These are phyloP conservation scores for Xylaria sp. DNA, from an alignment of 2,329 filamentous ascomycete genomes.

Conservation along the genomic window DNA sequence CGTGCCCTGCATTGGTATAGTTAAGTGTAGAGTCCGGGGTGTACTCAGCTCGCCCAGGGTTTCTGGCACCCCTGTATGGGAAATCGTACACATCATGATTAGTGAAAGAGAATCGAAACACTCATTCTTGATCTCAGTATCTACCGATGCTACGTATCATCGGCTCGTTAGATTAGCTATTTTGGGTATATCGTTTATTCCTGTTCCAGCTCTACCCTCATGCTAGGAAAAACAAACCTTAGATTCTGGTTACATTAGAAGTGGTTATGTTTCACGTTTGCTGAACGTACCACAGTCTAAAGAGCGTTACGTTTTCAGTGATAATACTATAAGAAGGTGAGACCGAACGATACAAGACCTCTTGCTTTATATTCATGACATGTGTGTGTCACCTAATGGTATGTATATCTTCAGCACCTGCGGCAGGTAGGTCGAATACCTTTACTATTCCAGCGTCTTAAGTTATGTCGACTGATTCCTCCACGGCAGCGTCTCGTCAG, in stretches of 20 bases:
- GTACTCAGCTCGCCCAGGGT: conserved; percentile 30
- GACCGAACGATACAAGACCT: background rate
- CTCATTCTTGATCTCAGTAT: conserved; percentile 3
- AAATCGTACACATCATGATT: conserved; percentile 2
- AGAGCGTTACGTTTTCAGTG: background rate
- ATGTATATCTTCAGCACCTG: background rate
- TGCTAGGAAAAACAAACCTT: background rate
- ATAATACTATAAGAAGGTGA: background rate
- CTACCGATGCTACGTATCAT: background rate
- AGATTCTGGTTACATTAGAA: background rate
- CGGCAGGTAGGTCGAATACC: background rate
- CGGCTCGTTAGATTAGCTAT: background rate
- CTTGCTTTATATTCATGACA: background rate
- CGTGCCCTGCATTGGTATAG: conserved; percentile 11
- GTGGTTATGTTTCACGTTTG: background rate
- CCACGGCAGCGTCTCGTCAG: background rate
- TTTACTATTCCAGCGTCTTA: background rate
- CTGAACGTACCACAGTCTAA: background rate
- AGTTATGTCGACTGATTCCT: background rate
- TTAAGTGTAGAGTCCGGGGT: conserved; percentile 17
- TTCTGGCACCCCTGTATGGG: conserved; percentile 7
- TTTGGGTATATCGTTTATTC: background rate
- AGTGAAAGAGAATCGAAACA: background rate
- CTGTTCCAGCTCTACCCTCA: background rate
- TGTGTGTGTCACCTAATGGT: background rate